These are phyloP conservation scores for Raphanus raphanistrum DNA, from an alignment of 345 rosid genomes.

Conservation along the genomic window DNA sequence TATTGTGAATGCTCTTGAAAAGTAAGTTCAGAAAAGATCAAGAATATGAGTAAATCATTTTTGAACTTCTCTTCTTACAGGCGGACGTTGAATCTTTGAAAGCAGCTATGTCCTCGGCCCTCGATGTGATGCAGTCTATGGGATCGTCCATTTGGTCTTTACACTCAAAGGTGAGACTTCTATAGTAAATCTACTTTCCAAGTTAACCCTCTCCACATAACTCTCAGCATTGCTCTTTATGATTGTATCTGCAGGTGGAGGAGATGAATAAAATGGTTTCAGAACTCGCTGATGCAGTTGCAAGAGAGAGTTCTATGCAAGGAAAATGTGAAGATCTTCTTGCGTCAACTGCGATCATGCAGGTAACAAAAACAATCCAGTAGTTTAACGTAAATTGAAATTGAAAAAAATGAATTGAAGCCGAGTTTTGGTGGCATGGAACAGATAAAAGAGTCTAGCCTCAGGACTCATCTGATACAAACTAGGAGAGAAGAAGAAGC, in stretches of 20 bases:
- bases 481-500: slow-evolving; percentile 43
- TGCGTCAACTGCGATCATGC: slow-evolving; percentile 63
- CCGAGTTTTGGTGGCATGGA: slow-evolving; percentile 3
- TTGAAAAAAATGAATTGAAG: background rate
- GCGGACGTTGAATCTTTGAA: slow-evolving; percentile 75
- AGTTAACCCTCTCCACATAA: background rate
- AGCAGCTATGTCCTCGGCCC: slow-evolving; percentile 81
- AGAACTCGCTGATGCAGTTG: slow-evolving; percentile 63
- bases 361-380: slow-evolving; percentile 50
- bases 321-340: slow-evolving; percentile 71
- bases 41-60: slow-evolving; percentile 2
- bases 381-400: background rate
- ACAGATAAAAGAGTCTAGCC: slow-evolving; percentile 66
- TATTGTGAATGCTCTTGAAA: no score
- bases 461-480: slow-evolving; percentile 70
- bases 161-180: slow-evolving; percentile 65
- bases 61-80: slow-evolving; percentile 46
- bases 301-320: slow-evolving; percentile 66
- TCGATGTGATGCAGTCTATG: slow-evolving; percentile 87
- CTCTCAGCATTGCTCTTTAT: slow-evolving; percentile 11
- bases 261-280: slow-evolving; percentile 61
- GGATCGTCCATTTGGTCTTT: slow-evolving; percentile 73
- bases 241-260: slow-evolving; percentile 57
- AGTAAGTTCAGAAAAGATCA: slow-evolving; percentile 1
- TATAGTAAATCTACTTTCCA: background rate